Base-by-base conservation (phyloP, 2,329 filamentous ascomycete genomes). In the Microcera coccophila region DNA sequence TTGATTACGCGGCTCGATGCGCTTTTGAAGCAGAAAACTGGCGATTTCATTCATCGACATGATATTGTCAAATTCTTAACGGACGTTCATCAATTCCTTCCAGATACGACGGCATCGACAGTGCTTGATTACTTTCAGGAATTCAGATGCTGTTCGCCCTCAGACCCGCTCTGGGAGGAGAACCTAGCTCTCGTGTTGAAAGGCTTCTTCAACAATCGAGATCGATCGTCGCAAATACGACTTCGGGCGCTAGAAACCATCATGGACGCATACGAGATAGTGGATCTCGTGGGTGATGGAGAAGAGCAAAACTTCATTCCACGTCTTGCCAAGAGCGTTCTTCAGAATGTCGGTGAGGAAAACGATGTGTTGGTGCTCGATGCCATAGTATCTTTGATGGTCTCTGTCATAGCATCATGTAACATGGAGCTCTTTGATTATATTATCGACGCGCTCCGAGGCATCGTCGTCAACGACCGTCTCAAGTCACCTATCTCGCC, bases 101-200 rank as follows among this genome's bases (percentile, higher is more conserved):
- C 81, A 5, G 81, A 89, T 57, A 75, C 77, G 4, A 78, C 80
- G 8, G 82, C 78, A 2, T 75, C 75, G 36, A 69, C 84, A 10
- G 75, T 88, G 18, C 73, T 89, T 33, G 75, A 80, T 34, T 81
- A 87, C 58, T 85, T 84, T 50, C 75, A 76, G 42, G 79, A 86
- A 40, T 84, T 85, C 50, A 74, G 83, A 35, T 82, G 80, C 54
- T 85, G 86, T 54, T 84, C 83, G 34, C 85, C 85, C 3, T 86
- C 85, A 0, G 83, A 87, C 53, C 64, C 74, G 36, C 70, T 78
- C 26, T 90, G 85, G 85, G 74, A 84, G 48, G 66, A 74, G 3
- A 85, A 87, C 39, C 70, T 85, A 41, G 67, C 69, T 14, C 65
- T 79, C 19, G 73, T 89, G 2, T 61, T 87, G 14, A 69, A 76